A percentile compares a stretch with the other conserved stretches of the same genome.
Conservation (phyloP, 192 early-diverging fungal genomes). For the Oehlia diaphana region DNA sequence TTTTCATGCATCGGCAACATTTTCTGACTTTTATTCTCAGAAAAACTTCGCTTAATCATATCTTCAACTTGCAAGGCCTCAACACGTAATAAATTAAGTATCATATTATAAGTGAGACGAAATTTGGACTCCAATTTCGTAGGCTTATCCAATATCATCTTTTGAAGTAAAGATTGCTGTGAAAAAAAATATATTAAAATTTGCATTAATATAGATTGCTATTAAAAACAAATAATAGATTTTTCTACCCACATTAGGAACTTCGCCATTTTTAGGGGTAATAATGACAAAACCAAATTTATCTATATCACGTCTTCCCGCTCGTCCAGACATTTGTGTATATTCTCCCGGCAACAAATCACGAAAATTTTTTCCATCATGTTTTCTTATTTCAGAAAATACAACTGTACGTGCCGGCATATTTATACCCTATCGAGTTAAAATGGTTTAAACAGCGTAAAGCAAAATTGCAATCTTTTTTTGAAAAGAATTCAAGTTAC, state of each 20-base stretch:
- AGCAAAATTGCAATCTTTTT: not conserved
- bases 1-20: constrained; percentile 80
- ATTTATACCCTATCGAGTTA: constrained; percentile 76
- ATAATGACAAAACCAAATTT: constrained; percentile 91
- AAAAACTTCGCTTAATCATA: constrained; percentile 98
- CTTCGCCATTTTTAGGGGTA: constrained; percentile 44
- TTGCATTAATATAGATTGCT: not conserved
- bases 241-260: constrained; percentile 30
- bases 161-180: constrained; percentile 55
- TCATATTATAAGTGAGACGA: constrained; percentile 98
- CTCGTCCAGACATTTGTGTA: constrained; percentile 98
- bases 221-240: not conserved
- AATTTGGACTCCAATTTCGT: constrained; percentile 95
- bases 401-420: constrained; percentile 95
- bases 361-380: constrained; percentile 87
- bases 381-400: constrained; percentile 88
- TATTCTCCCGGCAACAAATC: constrained; percentile 85
- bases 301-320: constrained; percentile 93
- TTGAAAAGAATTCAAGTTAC: constrained; percentile 30
- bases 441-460: not conserved
- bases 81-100: constrained; percentile 92
- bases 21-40: constrained; percentile 86
- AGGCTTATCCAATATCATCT: constrained; percentile 84
- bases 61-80: constrained; percentile 96
- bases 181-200: not conserved